A percentile compares a stretch with the other conserved stretches of the same genome.
Evolutionary conservation across 768 basidiomycete species (phyloP).

Genomic region (Psilocybe cubensis): DNA sequence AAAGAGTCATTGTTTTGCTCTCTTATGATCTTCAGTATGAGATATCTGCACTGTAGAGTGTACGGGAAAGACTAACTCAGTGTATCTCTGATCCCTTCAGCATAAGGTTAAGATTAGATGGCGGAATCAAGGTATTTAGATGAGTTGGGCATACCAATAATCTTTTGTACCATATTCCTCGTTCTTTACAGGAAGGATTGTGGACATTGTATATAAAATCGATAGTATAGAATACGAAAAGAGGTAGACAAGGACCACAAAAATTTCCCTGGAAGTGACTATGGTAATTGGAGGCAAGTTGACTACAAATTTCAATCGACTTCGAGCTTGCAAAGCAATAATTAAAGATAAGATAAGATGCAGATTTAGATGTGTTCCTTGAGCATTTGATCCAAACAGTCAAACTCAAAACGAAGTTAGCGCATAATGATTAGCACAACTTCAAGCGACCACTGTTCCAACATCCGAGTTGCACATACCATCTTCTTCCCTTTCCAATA

Average conservation of each 20-base stretch:
- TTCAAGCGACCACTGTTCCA: neutral
- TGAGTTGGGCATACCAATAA: slow-evolving; percentile 64
- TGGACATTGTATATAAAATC: slow-evolving; percentile 21
- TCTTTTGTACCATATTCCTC: slow-evolving; percentile 69
- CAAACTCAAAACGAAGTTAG: neutral
- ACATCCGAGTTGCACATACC: neutral
- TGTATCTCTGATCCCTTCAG: slow-evolving; percentile 70
- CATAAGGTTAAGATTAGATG: neutral
- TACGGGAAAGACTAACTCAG: slow-evolving; percentile 46
- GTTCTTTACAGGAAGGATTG: slow-evolving; percentile 59
- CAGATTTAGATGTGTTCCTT: neutral
- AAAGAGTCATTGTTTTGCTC: slow-evolving; percentile 63
- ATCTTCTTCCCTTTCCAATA: slow-evolving; percentile 2
- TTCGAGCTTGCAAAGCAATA: no score
- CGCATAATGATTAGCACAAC: neutral
- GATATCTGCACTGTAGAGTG: neutral
- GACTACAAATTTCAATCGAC: no score
- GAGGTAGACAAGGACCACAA: no score
- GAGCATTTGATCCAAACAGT: slow-evolving; percentile 9
- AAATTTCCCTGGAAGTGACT: no score
- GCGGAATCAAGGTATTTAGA: neutral
- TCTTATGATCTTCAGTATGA: slow-evolving; percentile 35
- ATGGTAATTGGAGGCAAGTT: no score
- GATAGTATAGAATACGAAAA: neutral
- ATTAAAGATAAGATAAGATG: slow-evolving; percentile 14